phyloP scores from a whole-genome alignment of 768 basidiomycete species.

The Boletus insuetus region DNA sequence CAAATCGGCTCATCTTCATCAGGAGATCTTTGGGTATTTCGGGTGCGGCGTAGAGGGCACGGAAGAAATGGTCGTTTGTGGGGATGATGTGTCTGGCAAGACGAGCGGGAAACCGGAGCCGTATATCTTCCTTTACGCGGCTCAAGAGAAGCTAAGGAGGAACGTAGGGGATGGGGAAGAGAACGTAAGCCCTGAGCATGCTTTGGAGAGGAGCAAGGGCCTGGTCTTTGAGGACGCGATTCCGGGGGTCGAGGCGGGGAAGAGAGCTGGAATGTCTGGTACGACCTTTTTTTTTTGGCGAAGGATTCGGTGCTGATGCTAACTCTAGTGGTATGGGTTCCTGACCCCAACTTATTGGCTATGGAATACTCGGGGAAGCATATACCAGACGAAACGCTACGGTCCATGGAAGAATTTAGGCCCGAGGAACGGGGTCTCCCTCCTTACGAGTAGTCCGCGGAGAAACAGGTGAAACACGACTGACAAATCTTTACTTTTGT shows the following conservation, averaged over 20 bases:
- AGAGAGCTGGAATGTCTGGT: conserved; percentile 87
- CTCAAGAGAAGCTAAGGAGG: conserved; percentile 53
- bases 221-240: conserved; percentile 84
- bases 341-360: conserved; percentile 64
- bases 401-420: conserved; percentile 67
- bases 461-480: background rate
- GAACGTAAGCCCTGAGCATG: conserved; percentile 34
- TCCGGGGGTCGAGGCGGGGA: conserved; percentile 75
- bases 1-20: conserved; percentile 63
- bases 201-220: conserved; percentile 54
- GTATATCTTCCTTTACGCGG: conserved; percentile 78
- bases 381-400: conserved; percentile 56
- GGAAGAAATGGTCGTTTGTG: conserved; percentile 63
- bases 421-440: conserved; percentile 86
- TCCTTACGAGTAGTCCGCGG: conserved; percentile 43
- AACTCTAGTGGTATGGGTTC: conserved; percentile 76
- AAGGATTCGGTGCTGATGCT: background rate
- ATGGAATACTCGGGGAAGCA: conserved; percentile 48
- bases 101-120: conserved; percentile 77
- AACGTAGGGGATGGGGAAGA: conserved; percentile 51
- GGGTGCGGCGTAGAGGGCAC: conserved; percentile 17
- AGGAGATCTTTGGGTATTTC: conserved; percentile 48
- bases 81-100: conserved; percentile 57
- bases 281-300: conserved; percentile 14
- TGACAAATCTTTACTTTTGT: background rate